Base-by-base conservation (phyloP, 2,329 filamentous ascomycete species). In the Phyllosticta citriasiana region DNA sequence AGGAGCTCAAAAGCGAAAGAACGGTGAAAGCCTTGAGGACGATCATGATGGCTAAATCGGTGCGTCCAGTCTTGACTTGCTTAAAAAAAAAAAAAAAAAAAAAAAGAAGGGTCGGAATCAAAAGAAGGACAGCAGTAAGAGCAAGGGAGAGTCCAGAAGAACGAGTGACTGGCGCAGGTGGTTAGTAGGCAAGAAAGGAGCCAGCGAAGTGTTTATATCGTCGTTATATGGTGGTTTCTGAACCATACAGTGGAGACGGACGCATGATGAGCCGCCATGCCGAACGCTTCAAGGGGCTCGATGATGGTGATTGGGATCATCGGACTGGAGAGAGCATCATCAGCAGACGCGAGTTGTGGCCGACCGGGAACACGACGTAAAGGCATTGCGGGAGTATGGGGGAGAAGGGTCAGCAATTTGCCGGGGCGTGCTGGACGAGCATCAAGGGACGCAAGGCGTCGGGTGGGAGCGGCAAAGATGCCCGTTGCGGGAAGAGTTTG, bases 11-110 rank as follows among this genome's bases (percentile, higher is more conserved):
- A 6, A 66, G 57, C 9, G 65, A 57, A 54, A 64, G 30, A 27
- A 65, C 47, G 8, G 62, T 55, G 54, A 64, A 57, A 27, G 58
- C 57, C 35, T 65, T 61, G 53, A 65, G 57, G n/a, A 62, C 60
- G 51, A 62, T 62, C 60, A 62, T 62, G 8, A 33, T 62, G 55
- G 50, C 60, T 35, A 53, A 25, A 60, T 40, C 52, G 40, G 40
- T 47, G 14, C 14, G 40, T n/a, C 40, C 40, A 47, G 40, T 47
- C 40, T 47, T 47, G 40, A 47, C 40, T 47, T 47, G 40, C 14
- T 47, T 22, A 1, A 47, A 40, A 40, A 16, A n/a, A 47, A 47
- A 47, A n/a, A 47, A 47, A 47, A n/a, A 1, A 47, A 40, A 40
- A 16, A n/a, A 47, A 47, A 47, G 14, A 47, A 47, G 14, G 40